Evolutionary conservation across 345 rosid species (phyloP), one percentile per base, ranked within the genome.

Genomic region (Dipteronia dyeriana): DNA sequence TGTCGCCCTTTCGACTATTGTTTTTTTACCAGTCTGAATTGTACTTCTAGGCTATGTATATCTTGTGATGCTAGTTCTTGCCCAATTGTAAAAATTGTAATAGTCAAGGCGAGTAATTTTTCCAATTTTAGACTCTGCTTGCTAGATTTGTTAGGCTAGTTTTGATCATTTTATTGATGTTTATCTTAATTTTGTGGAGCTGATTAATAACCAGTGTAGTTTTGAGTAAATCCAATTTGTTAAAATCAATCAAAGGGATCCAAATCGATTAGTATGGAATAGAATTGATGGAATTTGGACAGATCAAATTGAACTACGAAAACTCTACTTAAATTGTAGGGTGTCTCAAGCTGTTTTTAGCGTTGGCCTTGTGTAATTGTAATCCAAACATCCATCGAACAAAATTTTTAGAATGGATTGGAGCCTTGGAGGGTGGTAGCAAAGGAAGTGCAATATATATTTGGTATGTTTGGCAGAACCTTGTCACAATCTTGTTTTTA

Each of bases 11-110:
- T 53, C 26, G 43, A 63, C 74, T 39, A 19, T 26, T 57, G 59
- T 75, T 60, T n/a, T 56, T 8, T 56, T 56, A 6, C 39, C 26
- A 7, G 49, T 49, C 4, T 65, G 67, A 71, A 53, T 41, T 59
- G 75, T 41, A 66, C 6, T 23, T 23, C 1, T 43, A 47, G 56
- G 54, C 26, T 47, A 16, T 59, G 76, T 77, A 75, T 51, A 75
- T 75, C 73, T 63, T 56, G 77, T 60, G 61, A 67, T 64, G 75
- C 22, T 66, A 76, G 72, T 23, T 71, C 68, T 47, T 38, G 25
- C 70, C 3, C 78, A 66, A 66, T 76, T 76, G 85, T 81, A 77
- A 59, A 80, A 68, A 1, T 51, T 12, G 72, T 38, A 23, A 23
- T 39, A 51, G 49, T 66, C 19, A 71, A 66, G 72, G 34, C 62